Percentiles rank a stretch among this genome's conserved stretches.
Conservation (phyloP, 306 rosid species). For the Astragalus membranaceus region DNA sequence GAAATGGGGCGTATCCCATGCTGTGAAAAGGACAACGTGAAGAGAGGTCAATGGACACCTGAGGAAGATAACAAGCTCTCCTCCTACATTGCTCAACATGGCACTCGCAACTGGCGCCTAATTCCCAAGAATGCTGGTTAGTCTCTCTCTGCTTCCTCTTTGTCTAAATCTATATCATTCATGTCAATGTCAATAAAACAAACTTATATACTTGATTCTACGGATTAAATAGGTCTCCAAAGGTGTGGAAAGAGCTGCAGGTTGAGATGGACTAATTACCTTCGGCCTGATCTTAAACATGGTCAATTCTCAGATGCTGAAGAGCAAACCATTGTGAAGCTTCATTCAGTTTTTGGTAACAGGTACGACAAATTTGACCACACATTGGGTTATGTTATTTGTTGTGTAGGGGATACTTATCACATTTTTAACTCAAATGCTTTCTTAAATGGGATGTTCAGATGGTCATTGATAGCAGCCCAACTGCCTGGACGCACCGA, state of each 20-base stretch:
- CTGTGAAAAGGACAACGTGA: constrained; percentile 77
- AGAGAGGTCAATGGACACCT: constrained; percentile 92
- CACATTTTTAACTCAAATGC: neutral
- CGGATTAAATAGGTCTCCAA: neutral
- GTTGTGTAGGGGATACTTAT: neutral
- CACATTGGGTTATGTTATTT: neutral
- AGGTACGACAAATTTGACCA: constrained; percentile 30
- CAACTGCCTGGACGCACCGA: constrained; percentile 62
- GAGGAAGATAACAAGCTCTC: constrained; percentile 91
- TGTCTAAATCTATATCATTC: neutral
- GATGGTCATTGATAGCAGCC: constrained; percentile 84
- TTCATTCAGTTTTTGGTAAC: constrained; percentile 90
- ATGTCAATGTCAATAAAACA: neutral
- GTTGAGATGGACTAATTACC: constrained; percentile 9
- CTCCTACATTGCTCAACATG: constrained; percentile 52
- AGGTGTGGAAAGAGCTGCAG: constrained; percentile 15
- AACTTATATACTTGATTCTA: neutral
- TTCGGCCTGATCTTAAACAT: constrained; percentile 70
- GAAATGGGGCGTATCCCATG: constrained; percentile 91
- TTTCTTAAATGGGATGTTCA: constrained; percentile 27
- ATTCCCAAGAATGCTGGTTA: constrained; percentile 14
- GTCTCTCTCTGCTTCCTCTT: neutral
- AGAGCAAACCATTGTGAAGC: constrained; percentile 85
- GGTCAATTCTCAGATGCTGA: constrained; percentile 77
- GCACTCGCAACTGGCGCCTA: constrained; percentile 51